Conservation (phyloP, 2,329 filamentous ascomycete genomes). For the Claviceps fusiformis region DNA sequence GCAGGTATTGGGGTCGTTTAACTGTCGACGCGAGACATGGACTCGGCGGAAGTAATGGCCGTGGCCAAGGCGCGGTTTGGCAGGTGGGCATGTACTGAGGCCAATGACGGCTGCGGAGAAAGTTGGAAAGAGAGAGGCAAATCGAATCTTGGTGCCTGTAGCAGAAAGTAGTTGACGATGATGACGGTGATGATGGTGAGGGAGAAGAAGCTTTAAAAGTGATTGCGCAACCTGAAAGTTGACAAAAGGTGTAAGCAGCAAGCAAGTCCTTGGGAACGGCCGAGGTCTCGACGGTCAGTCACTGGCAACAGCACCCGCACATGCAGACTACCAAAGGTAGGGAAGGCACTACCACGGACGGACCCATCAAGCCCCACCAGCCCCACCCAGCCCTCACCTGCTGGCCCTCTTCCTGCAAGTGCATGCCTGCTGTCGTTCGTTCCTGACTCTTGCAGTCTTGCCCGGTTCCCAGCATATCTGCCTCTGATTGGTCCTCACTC, state of each 20-base stretch:
- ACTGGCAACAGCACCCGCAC: no score
- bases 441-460: not conserved
- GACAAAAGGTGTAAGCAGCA: not conserved
- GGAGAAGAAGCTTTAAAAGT: not conserved
- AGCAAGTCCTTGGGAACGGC: not conserved
- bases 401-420: not conserved
- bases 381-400: no score
- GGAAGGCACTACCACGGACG: no score
- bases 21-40: not conserved
- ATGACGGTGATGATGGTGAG: not conserved
- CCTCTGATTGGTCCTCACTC: not conserved
- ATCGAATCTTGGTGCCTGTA: not conserved
- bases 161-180: not conserved
- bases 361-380: no score
- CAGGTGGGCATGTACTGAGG: not conserved
- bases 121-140: not conserved
- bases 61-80: not conserved
- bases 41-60: not conserved
- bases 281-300: no score
- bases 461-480: no score
- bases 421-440: not conserved
- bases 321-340: no score
- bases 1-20: not conserved
- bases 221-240: not conserved
- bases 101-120: not conserved